Evolutionary conservation across 495 filamentous ascomycete genomes (phyloP).

Genomic region (Sporormia fimetaria): DNA sequence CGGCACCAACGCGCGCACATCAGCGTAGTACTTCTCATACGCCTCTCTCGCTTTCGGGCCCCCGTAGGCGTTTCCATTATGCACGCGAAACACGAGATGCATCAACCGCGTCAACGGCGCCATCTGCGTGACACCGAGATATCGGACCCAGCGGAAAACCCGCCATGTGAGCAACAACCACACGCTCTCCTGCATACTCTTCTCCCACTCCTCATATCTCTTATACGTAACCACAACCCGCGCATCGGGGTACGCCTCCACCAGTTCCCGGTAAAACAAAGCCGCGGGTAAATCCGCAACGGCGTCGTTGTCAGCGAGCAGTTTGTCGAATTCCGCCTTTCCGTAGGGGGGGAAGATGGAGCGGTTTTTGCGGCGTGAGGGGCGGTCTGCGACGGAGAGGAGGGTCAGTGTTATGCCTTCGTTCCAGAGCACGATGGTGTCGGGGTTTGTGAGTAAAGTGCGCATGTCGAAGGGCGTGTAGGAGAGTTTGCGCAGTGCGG

Average conservation of each 20-base stretch:
- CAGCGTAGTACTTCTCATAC: constrained; percentile 13
- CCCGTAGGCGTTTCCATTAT: constrained; percentile 7
- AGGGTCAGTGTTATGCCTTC: constrained; percentile 7
- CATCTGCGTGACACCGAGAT: constrained; percentile 5
- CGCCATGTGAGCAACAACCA: constrained; percentile 12
- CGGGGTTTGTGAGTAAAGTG: constrained; percentile 1
- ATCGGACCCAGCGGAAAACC: not conserved
- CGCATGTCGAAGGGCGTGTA: constrained; percentile 17
- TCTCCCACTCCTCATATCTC: constrained; percentile 36
- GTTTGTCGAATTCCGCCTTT: constrained; percentile 36
- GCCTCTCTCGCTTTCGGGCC: constrained; percentile 7
- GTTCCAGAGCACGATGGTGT: constrained; percentile 3
- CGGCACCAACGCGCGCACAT: constrained; percentile 6
- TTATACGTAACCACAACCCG: constrained; percentile 37
- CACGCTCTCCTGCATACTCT: constrained; percentile 4
- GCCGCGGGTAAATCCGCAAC: constrained; percentile 32
- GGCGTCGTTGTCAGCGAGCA: constrained; percentile 37
- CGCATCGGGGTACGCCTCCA: constrained; percentile 38
- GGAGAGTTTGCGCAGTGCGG: constrained; percentile 17
- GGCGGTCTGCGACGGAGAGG: not conserved
- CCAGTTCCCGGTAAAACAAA: constrained; percentile 35
- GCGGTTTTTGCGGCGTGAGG: constrained; percentile 29
- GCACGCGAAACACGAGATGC: constrained; percentile 3
- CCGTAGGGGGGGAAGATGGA: constrained; percentile 28
- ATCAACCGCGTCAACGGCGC: constrained; percentile 7